Evolutionary conservation across 441 rosid species (phyloP), one percentile per base, ranked within the genome.

Genomic region (Populus tomentosa): DNA sequence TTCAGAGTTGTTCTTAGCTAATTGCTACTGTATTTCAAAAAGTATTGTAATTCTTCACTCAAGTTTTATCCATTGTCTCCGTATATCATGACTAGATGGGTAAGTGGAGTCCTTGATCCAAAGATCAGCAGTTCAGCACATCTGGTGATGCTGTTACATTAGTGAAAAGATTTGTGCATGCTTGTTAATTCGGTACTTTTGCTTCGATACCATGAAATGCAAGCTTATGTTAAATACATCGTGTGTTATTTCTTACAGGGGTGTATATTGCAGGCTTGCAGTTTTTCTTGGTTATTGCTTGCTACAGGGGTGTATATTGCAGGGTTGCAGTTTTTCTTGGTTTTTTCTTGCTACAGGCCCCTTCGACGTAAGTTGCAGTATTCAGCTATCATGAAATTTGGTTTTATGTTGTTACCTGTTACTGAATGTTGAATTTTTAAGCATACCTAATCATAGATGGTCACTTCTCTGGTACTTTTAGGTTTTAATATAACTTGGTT

Each of bases 321-420:
- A 30, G 95, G 98, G 98, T 94, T 82, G 97, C 98, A 2, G 98
- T 97, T 84, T 97, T 94, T 83, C 98, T 97, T 82, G 96, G 95
- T 77, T 97, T 93, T 82, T 93, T 95, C 90, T 85, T 94, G 92
- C 87, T 94, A 77, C 98, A 97, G 87, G 98, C 97, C 66, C 98
- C 98, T 76, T 92, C 98, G 56, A 96, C 98, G 99, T 90, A 78
- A 87, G 93, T 81, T 68, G 1, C 28, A 11, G 20, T 18, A 59
- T 50, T 18, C 30, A 28, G 24, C 74, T 30, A 1, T 46, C 46
- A 69, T 70, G 33, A 30, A 14, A 42, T 64, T 72, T 79, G 23
- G 26, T 75, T 71, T 61, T 24, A 23, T n/a, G 7, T 13, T 32
- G 40, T 61, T 40, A 11, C 78, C 68, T 73, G n/a, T 63, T 6